Evolutionary conservation across 2,329 filamentous ascomycete genomes (phyloP).

Genomic region (Chrysosporium keratinophilum): DNA sequence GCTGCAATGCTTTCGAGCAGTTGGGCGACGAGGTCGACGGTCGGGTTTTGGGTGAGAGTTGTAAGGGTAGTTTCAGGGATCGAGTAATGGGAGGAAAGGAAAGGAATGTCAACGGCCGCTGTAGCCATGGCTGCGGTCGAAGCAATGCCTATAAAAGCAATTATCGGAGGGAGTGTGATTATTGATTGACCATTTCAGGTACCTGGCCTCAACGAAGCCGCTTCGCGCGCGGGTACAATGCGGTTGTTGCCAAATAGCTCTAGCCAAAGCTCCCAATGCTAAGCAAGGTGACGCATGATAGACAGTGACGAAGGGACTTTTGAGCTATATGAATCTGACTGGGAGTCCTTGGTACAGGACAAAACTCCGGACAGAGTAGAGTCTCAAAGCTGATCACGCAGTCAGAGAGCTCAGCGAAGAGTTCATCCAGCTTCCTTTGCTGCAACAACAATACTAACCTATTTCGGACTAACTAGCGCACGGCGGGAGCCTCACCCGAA

Average conservation of each 20-base stretch:
- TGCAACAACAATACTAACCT: no score
- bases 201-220: neutral
- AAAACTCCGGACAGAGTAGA: neutral
- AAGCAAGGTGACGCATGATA: neutral
- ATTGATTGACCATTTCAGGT: slow-evolving; percentile 8
- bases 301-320: neutral
- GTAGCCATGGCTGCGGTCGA: slow-evolving; percentile 41
- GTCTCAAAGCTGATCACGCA: neutral
- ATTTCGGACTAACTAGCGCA: no score
- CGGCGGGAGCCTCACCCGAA: no score
- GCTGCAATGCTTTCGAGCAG: slow-evolving; percentile 63
- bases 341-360: neutral
- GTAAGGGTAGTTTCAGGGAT: slow-evolving; percentile 48
- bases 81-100: slow-evolving; percentile 49
- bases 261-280: neutral
- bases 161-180: neutral
- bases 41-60: slow-evolving; percentile 50
- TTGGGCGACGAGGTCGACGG: slow-evolving; percentile 63
- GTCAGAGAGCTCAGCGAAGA: neutral
- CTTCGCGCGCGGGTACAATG: neutral
- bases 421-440: neutral
- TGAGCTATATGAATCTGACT: neutral
- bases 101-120: slow-evolving; percentile 47
- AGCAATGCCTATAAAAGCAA: neutral
- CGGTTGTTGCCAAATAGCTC: neutral